phyloP scores from a whole-genome alignment of 768 basidiomycete species.

The Galerina marginata region DNA sequence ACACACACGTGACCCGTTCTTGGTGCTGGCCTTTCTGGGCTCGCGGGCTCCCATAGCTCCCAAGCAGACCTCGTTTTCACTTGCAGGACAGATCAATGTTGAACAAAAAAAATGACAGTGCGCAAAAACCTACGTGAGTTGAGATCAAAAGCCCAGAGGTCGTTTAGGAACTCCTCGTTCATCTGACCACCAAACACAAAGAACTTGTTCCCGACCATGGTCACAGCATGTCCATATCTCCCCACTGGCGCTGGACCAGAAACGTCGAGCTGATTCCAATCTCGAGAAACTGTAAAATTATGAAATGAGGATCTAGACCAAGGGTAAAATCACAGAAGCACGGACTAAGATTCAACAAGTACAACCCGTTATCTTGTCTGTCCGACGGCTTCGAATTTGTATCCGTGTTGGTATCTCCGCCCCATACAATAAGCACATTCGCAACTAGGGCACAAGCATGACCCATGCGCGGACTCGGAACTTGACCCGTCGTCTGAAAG shows the following conservation, averaged over 20 bases:
- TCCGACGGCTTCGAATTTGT: conserved; percentile 63
- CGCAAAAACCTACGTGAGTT: conserved; percentile 73
- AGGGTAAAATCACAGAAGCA: not conserved
- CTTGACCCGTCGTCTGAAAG: conserved; percentile 86
- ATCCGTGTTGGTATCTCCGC: conserved; percentile 93
- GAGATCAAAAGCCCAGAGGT: conserved; percentile 95
- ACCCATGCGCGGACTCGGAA: conserved; percentile 91
- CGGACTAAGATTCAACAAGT: conserved; percentile 89
- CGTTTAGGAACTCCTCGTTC: conserved; percentile 92
- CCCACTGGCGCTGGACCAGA: conserved; percentile 81
- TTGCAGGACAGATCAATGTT: conserved; percentile 31
- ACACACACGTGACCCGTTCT: conserved; percentile 94
- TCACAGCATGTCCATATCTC: conserved; percentile 94
- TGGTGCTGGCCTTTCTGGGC: conserved; percentile 70
- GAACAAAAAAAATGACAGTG: conserved; percentile 7
- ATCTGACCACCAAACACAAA: conserved; percentile 97
- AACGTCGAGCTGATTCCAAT: conserved; percentile 91
- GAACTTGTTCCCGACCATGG: conserved; percentile 90
- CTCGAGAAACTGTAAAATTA: conserved; percentile 72
- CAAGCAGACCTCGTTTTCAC: conserved; percentile 86
- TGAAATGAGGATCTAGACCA: conserved; percentile 6
- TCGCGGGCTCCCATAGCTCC: conserved; percentile 75
- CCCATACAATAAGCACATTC: conserved; percentile 97
- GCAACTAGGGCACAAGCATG: conserved; percentile 96
- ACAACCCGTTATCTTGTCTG: conserved; percentile 90